Percentiles rank a stretch among this genome's conserved stretches.
phyloP scores from a whole-genome alignment of 345 rosid genomes.

The Firmiana major region DNA sequence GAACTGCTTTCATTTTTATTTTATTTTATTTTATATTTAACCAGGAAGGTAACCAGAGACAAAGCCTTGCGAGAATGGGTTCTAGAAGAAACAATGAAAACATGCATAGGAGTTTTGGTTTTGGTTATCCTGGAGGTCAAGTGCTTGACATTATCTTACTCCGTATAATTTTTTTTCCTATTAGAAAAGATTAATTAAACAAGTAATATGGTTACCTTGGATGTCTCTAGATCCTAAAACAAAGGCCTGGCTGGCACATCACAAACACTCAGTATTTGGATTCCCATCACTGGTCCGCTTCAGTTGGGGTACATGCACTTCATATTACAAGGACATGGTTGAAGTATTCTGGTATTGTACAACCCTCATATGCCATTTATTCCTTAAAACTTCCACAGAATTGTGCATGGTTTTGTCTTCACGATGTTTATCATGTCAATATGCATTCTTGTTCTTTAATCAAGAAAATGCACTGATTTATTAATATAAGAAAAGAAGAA shows the following conservation, averaged over 20 bases:
- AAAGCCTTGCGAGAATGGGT: constrained; percentile 79
- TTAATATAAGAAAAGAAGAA: neutral
- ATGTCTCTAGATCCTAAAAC: constrained; percentile 71
- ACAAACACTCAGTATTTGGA: constrained; percentile 78
- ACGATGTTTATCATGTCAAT: neutral
- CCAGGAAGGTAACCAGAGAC: constrained; percentile 80
- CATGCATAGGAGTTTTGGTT: constrained; percentile 71
- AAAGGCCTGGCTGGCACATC: constrained; percentile 77
- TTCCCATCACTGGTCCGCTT: constrained; percentile 87
- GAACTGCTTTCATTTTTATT: neutral
- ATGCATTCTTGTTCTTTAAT: neutral
- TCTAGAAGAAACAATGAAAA: constrained; percentile 73
- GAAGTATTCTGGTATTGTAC: constrained; percentile 72
- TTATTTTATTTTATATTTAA: constrained; percentile 10
- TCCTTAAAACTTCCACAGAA: neutral
- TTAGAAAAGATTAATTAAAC: neutral
- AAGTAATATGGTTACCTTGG: constrained; percentile 20
- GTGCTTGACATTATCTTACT: neutral
- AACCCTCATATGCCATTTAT: neutral
- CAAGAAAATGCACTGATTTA: neutral
- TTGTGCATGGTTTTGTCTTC: neutral
- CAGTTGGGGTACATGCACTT: constrained; percentile 94
- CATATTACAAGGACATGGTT: constrained; percentile 54
- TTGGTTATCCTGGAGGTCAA: constrained; percentile 97
- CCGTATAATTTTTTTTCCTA: neutral